Percentiles rank a stretch among this genome's conserved stretches.
Conservation (phyloP, 1,284 basidiomycete species). For the Trichosporon ovoides region DNA sequence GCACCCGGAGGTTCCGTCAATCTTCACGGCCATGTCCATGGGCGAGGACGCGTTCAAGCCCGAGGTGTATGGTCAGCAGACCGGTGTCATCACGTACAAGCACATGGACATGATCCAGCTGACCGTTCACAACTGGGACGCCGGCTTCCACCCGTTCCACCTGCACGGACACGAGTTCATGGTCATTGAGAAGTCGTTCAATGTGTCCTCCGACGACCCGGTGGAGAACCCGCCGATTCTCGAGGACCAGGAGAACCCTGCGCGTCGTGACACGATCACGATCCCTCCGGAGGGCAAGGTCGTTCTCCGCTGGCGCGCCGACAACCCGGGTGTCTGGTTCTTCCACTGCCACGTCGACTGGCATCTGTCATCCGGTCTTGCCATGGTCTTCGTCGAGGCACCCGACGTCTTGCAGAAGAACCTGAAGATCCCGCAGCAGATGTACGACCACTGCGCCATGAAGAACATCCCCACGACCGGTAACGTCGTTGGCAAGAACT, state of each 20-base stretch:
- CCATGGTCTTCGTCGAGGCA: constrained; percentile 48
- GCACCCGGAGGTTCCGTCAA: constrained; percentile 59
- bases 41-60: constrained; percentile 63
- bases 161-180: constrained; percentile 64
- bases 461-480: constrained; percentile 61
- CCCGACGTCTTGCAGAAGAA: constrained; percentile 43
- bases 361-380: constrained; percentile 48
- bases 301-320: constrained; percentile 50
- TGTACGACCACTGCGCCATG: constrained; percentile 64
- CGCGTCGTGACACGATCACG: constrained; percentile 64
- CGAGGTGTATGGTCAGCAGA: constrained; percentile 66
- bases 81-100: constrained; percentile 66
- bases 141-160: constrained; percentile 52
- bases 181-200: constrained; percentile 64
- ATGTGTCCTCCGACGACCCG: constrained; percentile 73
- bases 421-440: constrained; percentile 31
- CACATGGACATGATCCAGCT: constrained; percentile 74
- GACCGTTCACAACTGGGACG: constrained; percentile 70
- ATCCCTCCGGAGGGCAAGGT: constrained; percentile 50
- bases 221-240: constrained; percentile 71
- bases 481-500: constrained; percentile 55
- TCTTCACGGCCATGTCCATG: constrained; percentile 70
- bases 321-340: constrained; percentile 55
- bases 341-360: constrained; percentile 50
- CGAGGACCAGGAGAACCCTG: constrained; percentile 72